Evolutionary conservation across 1,139 yeast genomes (phyloP).

Genomic region (Hansenula sp.): DNA sequence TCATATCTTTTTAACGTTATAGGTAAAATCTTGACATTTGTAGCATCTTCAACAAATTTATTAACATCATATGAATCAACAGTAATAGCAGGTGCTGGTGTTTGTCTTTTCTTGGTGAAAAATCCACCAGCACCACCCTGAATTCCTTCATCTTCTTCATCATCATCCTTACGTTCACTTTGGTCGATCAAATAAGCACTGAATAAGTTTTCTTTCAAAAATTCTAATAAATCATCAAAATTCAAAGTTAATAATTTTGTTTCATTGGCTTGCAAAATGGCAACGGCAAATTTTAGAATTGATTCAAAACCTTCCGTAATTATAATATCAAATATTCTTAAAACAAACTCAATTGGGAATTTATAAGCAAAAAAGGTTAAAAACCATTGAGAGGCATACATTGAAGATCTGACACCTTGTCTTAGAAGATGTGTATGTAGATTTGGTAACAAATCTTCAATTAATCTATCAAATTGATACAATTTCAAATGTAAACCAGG

Average conservation of each 20-base stretch:
- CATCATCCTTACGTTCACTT: constrained; percentile 20
- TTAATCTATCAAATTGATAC: constrained; percentile 82
- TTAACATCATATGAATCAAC: constrained; percentile 55
- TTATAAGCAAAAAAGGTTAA: constrained; percentile 90
- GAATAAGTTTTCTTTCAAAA: constrained; percentile 75
- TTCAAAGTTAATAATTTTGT: constrained; percentile 51
- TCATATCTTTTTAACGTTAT: constrained; percentile 64
- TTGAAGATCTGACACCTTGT: constrained; percentile 83
- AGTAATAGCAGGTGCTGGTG: constrained; percentile 18
- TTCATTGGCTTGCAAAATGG: constrained; percentile 69
- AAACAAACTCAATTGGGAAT: constrained; percentile 80
- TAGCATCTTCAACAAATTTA: constrained; percentile 76
- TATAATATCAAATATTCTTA: constrained; percentile 79
- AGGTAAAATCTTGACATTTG: constrained; percentile 69
- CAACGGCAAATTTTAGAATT: constrained; percentile 74
- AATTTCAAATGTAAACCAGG: constrained; percentile 82
- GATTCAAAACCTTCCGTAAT: constrained; percentile 89
- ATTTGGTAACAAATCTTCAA: constrained; percentile 67
- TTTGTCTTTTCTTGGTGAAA: constrained; percentile 10
- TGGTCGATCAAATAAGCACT: constrained; percentile 56
- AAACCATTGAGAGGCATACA: constrained; percentile 98
- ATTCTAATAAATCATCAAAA: constrained; percentile 74
- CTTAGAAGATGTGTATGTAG: constrained; percentile 72
- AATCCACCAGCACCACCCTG: constrained; percentile 13
- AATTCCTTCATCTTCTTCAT: constrained; percentile 8